Percentiles rank a stretch among this genome's conserved stretches.
Evolutionary conservation across 1,284 basidiomycete genomes (phyloP).

Genomic region (Xerocomus amazonicus): DNA sequence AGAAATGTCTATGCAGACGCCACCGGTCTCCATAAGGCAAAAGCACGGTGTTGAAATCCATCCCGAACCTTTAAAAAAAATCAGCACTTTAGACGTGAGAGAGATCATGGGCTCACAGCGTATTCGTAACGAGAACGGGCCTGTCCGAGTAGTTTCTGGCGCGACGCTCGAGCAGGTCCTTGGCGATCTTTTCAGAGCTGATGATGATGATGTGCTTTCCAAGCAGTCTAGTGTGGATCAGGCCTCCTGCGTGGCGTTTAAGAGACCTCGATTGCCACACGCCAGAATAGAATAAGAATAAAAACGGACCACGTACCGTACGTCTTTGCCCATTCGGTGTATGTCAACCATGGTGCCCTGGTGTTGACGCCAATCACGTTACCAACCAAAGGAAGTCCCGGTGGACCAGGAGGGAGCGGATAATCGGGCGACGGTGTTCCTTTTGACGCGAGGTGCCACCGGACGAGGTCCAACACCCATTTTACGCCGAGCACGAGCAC

Average conservation of each 20-base stretch:
- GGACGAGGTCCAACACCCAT: background rate
- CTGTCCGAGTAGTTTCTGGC: conserved; percentile 16
- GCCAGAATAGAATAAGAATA: background rate
- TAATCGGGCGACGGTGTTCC: background rate
- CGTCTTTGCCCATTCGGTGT: conserved; percentile 12
- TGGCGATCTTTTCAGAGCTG: conserved; percentile 18
- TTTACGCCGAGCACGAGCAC: conserved; percentile 2
- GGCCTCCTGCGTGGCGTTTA: conserved; percentile 12
- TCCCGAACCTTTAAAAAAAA: conserved; percentile 7
- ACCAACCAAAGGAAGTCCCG: conserved; percentile 14
- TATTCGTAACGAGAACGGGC: conserved; percentile 11
- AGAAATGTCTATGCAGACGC: conserved; percentile 20
- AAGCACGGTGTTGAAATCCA: conserved; percentile 11
- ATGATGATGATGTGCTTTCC: conserved; percentile 19
- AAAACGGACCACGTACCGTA: conserved; percentile 10
- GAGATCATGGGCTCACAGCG: conserved; percentile 3
- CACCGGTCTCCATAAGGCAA: conserved; percentile 15
- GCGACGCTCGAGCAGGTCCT: conserved; percentile 20
- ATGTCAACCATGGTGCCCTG: conserved; percentile 15
- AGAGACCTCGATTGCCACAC: background rate
- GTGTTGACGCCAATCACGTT: conserved; percentile 19
- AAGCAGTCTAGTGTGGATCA: conserved; percentile 12
- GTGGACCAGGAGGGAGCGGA: conserved; percentile 11
- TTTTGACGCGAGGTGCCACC: background rate
- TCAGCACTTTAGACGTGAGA: background rate